Evolutionary conservation across 1,284 basidiomycete species (phyloP).

Genomic region (Heimioporus retisporus): DNA sequence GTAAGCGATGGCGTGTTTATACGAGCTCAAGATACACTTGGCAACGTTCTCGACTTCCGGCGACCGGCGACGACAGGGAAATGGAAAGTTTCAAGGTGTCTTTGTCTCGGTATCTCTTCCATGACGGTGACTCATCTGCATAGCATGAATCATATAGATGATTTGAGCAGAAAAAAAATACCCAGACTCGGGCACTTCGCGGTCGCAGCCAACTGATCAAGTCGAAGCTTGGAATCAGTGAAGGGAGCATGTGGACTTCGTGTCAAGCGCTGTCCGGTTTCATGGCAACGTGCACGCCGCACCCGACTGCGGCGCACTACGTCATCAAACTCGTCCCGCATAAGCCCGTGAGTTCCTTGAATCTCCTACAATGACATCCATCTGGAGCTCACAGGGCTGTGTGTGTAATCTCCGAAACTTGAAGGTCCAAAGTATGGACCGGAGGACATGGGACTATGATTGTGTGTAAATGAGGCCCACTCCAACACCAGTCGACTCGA

Average conservation of each 20-base stretch:
- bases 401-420: constrained; percentile 34
- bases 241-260: constrained; percentile 8
- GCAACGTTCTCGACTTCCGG: constrained; percentile 13
- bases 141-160: too few species aligned
- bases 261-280: neutral
- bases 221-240: too few species aligned
- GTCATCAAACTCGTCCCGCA: constrained; percentile 14
- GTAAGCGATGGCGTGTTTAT: constrained; percentile 16
- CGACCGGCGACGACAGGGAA: constrained; percentile 28
- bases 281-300: constrained; percentile 16
- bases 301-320: constrained; percentile 8
- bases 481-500: constrained; percentile 1
- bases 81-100: constrained; percentile 11
- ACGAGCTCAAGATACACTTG: neutral
- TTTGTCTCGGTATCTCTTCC: neutral
- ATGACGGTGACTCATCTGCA: neutral
- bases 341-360: constrained; percentile 14
- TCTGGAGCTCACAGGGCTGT: constrained; percentile 25
- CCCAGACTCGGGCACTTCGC: too few species aligned
- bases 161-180: too few species aligned
- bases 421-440: constrained; percentile 1
- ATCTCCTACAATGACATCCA: constrained; percentile 17
- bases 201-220: neutral
- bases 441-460: neutral
- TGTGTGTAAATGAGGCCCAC: constrained; percentile 1